A percentile compares a stretch with the other conserved stretches of the same genome.
Conservation (phyloP, 2,329 filamentous ascomycete species). For the Sarocladium strictum region DNA sequence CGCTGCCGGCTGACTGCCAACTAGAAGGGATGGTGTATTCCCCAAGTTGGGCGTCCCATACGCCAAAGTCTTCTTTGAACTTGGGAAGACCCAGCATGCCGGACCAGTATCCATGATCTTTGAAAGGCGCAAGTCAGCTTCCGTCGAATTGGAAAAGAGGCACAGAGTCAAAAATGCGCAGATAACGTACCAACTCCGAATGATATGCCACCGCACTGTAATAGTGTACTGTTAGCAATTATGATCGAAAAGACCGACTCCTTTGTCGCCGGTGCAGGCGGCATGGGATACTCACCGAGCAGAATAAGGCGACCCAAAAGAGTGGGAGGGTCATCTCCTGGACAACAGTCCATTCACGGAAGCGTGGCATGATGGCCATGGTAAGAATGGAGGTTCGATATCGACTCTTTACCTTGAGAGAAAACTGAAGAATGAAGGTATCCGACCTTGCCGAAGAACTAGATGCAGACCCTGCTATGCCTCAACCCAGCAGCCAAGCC, state of each 20-base stretch:
- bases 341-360: neutral
- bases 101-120: conserved; percentile 9
- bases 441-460: too few relatives aligned
- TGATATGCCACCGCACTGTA: neutral
- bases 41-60: neutral
- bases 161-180: too few relatives aligned
- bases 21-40: conserved; percentile 7
- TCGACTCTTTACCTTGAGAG: neutral
- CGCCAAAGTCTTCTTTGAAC: conserved; percentile 12
- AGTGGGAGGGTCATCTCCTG: neutral
- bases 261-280: too few relatives aligned
- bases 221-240: neutral
- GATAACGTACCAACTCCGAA: neutral
- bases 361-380: neutral
- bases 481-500: too few relatives aligned
- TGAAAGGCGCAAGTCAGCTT: neutral
- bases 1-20: conserved; percentile 11
- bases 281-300: neutral
- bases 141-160: too few relatives aligned
- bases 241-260: too few relatives aligned
- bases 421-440: neutral
- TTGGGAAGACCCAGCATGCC: conserved; percentile 8
- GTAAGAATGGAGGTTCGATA: neutral
- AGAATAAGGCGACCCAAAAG: neutral
- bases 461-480: too few relatives aligned